Conservation (phyloP, 2,329 filamentous ascomycete genomes). For the Stenocarpella maydis region DNA sequence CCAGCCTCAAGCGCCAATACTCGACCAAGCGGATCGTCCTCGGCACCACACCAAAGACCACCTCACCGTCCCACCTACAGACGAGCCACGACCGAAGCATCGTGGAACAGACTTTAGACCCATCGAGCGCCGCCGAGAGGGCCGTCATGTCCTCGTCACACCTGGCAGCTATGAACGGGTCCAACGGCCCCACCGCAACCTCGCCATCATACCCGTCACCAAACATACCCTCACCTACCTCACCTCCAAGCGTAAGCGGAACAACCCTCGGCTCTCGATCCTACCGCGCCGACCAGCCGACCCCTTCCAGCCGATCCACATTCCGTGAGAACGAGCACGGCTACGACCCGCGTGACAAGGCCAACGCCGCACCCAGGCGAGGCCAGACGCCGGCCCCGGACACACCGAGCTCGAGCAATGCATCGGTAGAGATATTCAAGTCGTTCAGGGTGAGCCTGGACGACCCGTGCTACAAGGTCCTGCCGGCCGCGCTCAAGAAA, state of each 20-base stretch:
- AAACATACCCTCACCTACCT: slow-evolving; percentile 76
- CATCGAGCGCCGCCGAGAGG: slow-evolving; percentile 72
- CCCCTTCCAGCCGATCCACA: slow-evolving; percentile 62
- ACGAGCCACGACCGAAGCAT: slow-evolving; percentile 71
- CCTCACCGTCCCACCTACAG: slow-evolving; percentile 77
- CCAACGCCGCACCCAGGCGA: slow-evolving; percentile 57
- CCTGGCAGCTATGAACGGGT: slow-evolving; percentile 74
- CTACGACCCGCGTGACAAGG: slow-evolving; percentile 50
- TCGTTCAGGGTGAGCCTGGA: slow-evolving; percentile 98
- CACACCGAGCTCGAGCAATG: slow-evolving; percentile 61
- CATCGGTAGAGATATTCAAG: slow-evolving; percentile 95
- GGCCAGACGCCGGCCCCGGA: slow-evolving; percentile 70
- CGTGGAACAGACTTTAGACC: slow-evolving; percentile 72
- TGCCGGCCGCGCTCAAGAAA: slow-evolving; percentile 94
- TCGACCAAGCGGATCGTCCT: slow-evolving; percentile 79
- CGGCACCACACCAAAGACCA: slow-evolving; percentile 76
- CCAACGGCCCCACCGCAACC: slow-evolving; percentile 55
- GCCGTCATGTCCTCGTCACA: slow-evolving; percentile 74
- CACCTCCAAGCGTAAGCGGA: slow-evolving; percentile 63
- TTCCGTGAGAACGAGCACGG: slow-evolving; percentile 60
- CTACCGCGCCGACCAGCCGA: slow-evolving; percentile 65
- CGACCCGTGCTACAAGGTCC: slow-evolving; percentile 95
- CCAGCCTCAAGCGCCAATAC: slow-evolving; percentile 73
- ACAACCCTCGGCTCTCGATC: slow-evolving; percentile 66
- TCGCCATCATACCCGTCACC: slow-evolving; percentile 68